Conservation (phyloP, 257 asterid species). For the Verbascum thapsus region DNA sequence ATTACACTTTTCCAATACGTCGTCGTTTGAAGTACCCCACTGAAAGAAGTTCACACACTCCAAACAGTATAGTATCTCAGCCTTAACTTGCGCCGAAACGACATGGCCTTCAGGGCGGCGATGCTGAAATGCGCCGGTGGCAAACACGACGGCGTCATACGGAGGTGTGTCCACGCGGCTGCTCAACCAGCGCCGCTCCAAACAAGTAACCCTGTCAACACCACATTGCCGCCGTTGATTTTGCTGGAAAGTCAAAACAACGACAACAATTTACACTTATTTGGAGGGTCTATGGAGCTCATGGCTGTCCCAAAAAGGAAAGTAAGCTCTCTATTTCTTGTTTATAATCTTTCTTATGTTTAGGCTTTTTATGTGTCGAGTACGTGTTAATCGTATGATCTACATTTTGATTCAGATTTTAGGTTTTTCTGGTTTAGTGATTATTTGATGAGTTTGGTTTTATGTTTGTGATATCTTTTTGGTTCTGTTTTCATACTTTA, state of each 20-base stretch:
- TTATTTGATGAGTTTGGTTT: background rate
- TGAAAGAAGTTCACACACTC: no score
- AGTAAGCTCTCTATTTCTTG: slow-evolving; percentile 31
- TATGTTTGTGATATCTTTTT: background rate
- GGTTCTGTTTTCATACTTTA: background rate
- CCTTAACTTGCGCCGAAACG: background rate
- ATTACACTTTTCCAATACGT: no score
- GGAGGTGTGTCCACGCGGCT: slow-evolving; percentile 41
- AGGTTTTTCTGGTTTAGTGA: background rate
- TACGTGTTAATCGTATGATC: background rate
- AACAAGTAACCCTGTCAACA: slow-evolving; percentile 16
- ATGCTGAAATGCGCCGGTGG: slow-evolving; percentile 25
- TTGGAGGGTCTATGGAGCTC: slow-evolving; percentile 53
- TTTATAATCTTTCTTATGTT: background rate
- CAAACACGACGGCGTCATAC: slow-evolving; percentile 21
- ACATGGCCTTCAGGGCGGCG: slow-evolving; percentile 35
- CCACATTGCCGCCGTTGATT: slow-evolving; percentile 39
- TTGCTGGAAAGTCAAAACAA: slow-evolving; percentile 43
- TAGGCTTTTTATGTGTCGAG: background rate
- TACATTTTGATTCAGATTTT: background rate
- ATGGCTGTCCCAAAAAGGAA: slow-evolving; percentile 73
- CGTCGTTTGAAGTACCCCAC: no score
- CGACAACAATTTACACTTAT: slow-evolving; percentile 19
- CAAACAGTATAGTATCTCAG: no score
- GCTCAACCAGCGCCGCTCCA: slow-evolving; percentile 43